Evolutionary conservation across 2,329 filamentous ascomycete species (phyloP).

Genomic region (Penicillium sp.): DNA sequence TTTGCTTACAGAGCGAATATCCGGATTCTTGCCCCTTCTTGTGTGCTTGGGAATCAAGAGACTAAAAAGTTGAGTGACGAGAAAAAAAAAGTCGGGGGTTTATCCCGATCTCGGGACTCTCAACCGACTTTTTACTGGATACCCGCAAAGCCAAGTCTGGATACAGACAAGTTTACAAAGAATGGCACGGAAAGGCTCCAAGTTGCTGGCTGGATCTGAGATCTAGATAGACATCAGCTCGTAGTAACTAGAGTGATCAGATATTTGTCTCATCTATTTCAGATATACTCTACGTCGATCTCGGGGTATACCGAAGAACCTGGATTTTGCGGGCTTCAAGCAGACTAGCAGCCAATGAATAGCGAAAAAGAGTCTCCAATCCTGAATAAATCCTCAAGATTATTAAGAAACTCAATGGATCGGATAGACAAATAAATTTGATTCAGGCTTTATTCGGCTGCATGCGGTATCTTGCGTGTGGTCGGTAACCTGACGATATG

Average conservation of each 20-base stretch:
- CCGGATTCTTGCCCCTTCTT: too few species aligned
- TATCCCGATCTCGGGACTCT: not conserved
- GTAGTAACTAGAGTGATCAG: too few species aligned
- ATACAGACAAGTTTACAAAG: not conserved
- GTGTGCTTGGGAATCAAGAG: constrained; percentile 4
- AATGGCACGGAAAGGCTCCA: too few species aligned
- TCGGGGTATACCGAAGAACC: not conserved
- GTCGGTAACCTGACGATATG: not conserved
- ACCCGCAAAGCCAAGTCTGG: not conserved
- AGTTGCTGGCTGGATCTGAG: too few species aligned
- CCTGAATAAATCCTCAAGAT: not conserved
- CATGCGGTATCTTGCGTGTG: not conserved
- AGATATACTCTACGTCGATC: not conserved
- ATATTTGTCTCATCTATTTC: too few species aligned
- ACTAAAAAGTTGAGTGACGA: not conserved
- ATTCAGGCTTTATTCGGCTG: not conserved
- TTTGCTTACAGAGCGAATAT: not conserved
- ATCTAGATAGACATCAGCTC: too few species aligned
- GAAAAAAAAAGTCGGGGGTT: not conserved
- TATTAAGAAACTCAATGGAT: not conserved
- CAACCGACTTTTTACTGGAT: not conserved
- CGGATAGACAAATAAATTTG: too few species aligned
- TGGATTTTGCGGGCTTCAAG: not conserved
- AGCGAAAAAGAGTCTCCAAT: not conserved
- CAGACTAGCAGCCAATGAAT: not conserved